Evolutionary conservation across 192 early-diverging fungal species (phyloP).

Genomic region (Dissophora ornata): DNA sequence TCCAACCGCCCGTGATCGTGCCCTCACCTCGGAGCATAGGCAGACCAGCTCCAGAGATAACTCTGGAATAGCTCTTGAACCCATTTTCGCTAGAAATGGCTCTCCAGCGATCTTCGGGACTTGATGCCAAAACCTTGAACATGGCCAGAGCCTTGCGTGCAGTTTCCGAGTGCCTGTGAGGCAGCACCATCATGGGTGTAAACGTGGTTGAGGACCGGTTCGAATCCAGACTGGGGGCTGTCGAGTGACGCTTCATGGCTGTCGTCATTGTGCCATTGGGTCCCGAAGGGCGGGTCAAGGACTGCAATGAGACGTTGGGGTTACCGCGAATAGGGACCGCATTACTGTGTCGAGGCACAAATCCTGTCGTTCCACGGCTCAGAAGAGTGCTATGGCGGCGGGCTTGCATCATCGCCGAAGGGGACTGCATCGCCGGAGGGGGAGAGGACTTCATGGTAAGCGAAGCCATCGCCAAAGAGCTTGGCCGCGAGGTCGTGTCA

Average conservation of each 20-base stretch:
- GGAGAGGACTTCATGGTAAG: too few species aligned
- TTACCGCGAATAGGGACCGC: constrained; percentile 40
- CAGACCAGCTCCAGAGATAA: constrained; percentile 51
- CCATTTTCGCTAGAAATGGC: constrained; percentile 56
- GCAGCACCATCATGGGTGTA: constrained; percentile 30
- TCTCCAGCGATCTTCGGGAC: constrained; percentile 59
- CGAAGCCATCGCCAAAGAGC: constrained; percentile 22
- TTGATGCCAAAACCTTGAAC: constrained; percentile 58
- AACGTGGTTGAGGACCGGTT: constrained; percentile 24
- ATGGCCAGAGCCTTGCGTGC: constrained; percentile 54
- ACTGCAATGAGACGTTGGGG: constrained; percentile 45
- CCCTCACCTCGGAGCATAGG: constrained; percentile 65
- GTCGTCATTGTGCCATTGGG: constrained; percentile 12
- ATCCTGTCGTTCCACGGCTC: constrained; percentile 8
- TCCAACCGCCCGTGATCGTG: constrained; percentile 60
- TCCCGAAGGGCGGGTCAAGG: constrained; percentile 34
- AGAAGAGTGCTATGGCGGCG: constrained; percentile 33
- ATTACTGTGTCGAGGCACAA: constrained; percentile 45
- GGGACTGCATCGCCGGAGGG: constrained; percentile 27
- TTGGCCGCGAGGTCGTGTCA: constrained; percentile 4
- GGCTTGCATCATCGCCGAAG: constrained; percentile 51
- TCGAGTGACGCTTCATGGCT: constrained; percentile 39
- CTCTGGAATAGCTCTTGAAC: constrained; percentile 61
- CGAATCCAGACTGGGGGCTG: constrained; percentile 39
- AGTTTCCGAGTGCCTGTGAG: constrained; percentile 52